These are phyloP conservation scores for Candida maesae DNA, from an alignment of 805 yeast species.

Conservation along the genomic window DNA sequence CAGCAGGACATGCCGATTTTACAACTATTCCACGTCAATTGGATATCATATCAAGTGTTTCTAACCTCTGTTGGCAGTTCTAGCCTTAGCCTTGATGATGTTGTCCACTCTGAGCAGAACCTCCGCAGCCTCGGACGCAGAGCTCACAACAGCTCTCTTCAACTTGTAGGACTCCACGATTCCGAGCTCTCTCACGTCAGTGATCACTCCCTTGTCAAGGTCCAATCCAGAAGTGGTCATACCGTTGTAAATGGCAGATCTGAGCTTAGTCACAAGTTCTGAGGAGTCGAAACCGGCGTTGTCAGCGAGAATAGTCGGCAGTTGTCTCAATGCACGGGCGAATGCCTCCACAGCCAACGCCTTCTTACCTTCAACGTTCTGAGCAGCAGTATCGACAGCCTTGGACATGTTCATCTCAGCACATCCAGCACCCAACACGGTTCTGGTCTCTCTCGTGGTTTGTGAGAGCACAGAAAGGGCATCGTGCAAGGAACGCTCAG, in stretches of 20 bases:
- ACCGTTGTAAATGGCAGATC: conserved; percentile 85
- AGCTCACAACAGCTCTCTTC: conserved; percentile 88
- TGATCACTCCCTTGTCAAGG: conserved; percentile 75
- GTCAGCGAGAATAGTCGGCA: conserved; percentile 94
- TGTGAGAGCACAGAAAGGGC: conserved; percentile 94
- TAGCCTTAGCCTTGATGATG: conserved; percentile 93
- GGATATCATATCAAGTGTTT: too few relatives aligned
- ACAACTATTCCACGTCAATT: too few relatives aligned
- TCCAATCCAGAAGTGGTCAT: conserved; percentile 90
- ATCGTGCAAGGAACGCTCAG: conserved; percentile 95
- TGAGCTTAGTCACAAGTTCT: conserved; percentile 83
- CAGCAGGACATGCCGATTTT: not conserved
- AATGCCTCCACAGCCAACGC: conserved; percentile 92
- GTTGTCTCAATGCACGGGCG: conserved; percentile 89
- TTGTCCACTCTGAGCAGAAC: conserved; percentile 93
- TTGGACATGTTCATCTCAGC: conserved; percentile 91
- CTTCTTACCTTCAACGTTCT: conserved; percentile 88
- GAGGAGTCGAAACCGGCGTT: conserved; percentile 96
- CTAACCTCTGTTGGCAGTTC: conserved; percentile 84
- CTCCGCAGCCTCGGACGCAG: conserved; percentile 98
- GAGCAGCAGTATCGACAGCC: conserved; percentile 97
- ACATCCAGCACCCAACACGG: conserved; percentile 86
- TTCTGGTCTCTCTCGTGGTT: conserved; percentile 88
- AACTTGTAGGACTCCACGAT: conserved; percentile 90
- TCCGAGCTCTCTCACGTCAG: conserved; percentile 93